Evolutionary conservation across 2,329 filamentous ascomycete species (phyloP), one percentile per base, ranked within the genome.

Genomic region (Stagonosporopsis chrysanthemi): DNA sequence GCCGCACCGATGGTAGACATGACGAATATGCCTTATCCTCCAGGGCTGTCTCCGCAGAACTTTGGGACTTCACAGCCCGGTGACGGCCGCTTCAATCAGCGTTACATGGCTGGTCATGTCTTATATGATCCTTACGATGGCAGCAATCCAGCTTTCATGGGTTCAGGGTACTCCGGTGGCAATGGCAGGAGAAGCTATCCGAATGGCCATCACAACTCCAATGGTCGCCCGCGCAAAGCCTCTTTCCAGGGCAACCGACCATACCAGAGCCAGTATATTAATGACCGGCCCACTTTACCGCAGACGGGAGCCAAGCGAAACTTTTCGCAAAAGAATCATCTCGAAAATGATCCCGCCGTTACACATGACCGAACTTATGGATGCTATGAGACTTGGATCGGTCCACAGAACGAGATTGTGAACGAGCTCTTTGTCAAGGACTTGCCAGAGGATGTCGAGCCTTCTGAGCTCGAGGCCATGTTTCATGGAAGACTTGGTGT

Each of bases 111-210:
- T 22, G 33, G 44, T 19, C 46, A 40, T 22, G 47, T 35, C 3
- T 60, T 73, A 4, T 75, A 63, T 57, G 68, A 75, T 43, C 72
- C 72, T 0, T 73, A 73, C 49, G 64, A 67, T 14, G 53, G 64
- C 5, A 53, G 44, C 46, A 66, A 58, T 26, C 62, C 50, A 56
- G 57, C 59, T 45, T 75, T 72, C 47, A 65, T 56, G 6, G 50
- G 57, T 19, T 40, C 61, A 8, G 60, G 58, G 3, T 56, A 62
- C 28, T 50, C 52, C 4, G 49, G 22, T 19, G 50, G 58, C 33
- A 68, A 59, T 3, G 49, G 17, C 19, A 52, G 58, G 26, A 68
- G 58, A 35, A 72, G 64, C 45, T 36, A 49, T 4, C 56, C 61
- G 6, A 60, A 51, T 26, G 58, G 56, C 35, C 61, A 64, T 39